phyloP scores from a whole-genome alignment of 768 basidiomycete genomes.

The Megacollybia marginata region DNA sequence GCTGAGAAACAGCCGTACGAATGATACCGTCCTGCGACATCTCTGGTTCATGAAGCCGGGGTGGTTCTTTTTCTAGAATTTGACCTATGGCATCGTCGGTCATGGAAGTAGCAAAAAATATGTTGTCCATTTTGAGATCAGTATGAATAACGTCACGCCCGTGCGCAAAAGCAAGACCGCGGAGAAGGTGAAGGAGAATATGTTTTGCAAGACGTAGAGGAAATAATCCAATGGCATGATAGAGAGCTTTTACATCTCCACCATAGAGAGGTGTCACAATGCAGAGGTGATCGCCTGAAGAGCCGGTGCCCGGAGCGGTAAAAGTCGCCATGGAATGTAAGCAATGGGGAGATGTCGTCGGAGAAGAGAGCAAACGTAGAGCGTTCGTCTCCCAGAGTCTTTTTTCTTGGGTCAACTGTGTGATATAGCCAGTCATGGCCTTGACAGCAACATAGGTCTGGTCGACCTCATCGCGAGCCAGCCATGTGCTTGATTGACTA shows the following conservation, averaged over 20 bases:
- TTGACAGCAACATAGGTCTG: conserved; percentile 24
- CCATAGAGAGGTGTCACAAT: conserved; percentile 7
- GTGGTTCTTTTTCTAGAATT: neutral
- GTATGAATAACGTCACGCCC: conserved; percentile 5
- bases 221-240: neutral
- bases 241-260: conserved; percentile 5
- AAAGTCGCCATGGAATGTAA: conserved; percentile 4
- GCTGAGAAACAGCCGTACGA: conserved; percentile 6
- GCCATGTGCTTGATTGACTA: conserved; percentile 22
- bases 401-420: conserved; percentile 11
- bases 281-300: conserved; percentile 7
- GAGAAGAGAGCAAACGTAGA: conserved; percentile 7
- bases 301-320: conserved; percentile 3
- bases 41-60: conserved; percentile 5
- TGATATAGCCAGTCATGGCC: conserved; percentile 18
- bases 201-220: conserved; percentile 5
- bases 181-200: conserved; percentile 8
- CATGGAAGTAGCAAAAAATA: conserved; percentile 2
- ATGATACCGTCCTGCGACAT: conserved; percentile 2
- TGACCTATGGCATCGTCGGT: neutral
- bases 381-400: conserved; percentile 16
- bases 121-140: conserved; percentile 10
- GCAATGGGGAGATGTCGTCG: conserved; percentile 4
- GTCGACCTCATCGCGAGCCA: conserved; percentile 17
- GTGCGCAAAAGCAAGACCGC: conserved; percentile 9